Conservation (phyloP, 2,329 filamentous ascomycete genomes). For the Claviceps fusiformis region DNA sequence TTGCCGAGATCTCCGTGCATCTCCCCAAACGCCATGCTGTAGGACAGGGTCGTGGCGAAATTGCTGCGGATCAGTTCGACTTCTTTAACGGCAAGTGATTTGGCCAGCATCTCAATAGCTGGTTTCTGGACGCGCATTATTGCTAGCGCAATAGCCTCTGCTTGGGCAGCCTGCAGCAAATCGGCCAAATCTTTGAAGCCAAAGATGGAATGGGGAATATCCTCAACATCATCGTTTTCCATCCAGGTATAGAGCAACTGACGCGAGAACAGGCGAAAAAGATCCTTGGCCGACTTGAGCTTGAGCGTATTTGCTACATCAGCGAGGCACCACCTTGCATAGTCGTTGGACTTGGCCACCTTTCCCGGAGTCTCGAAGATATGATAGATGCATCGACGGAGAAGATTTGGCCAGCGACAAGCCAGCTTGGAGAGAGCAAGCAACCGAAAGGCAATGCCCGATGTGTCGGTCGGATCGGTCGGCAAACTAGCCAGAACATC, state of each 20-base stretch:
- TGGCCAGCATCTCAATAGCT: constrained; percentile 46
- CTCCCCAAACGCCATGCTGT: constrained; percentile 55
- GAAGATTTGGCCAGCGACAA: constrained; percentile 70
- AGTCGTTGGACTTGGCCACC: constrained; percentile 47
- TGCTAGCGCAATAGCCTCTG: constrained; percentile 67
- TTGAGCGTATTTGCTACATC: constrained; percentile 52
- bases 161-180: constrained; percentile 56
- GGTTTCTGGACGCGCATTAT: constrained; percentile 66
- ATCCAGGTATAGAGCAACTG: constrained; percentile 91
- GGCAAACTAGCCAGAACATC: constrained; percentile 76
- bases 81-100: constrained; percentile 38
- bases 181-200: constrained; percentile 57
- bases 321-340: constrained; percentile 60
- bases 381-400: constrained; percentile 79
- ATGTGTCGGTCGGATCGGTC: constrained; percentile 51
- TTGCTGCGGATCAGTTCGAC: constrained; percentile 47
- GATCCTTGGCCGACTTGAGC: constrained; percentile 49
- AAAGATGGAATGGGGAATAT: constrained; percentile 77
- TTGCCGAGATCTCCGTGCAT: constrained; percentile 19
- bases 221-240: constrained; percentile 47
- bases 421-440: constrained; percentile 65
- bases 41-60: constrained; percentile 71
- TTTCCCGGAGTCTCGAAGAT: constrained; percentile 83
- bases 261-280: constrained; percentile 76
- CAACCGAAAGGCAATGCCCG: constrained; percentile 77